These are phyloP conservation scores for Neurospora tetrasperma DNA, from an alignment of 495 filamentous ascomycete genomes.

Conservation along the genomic window DNA sequence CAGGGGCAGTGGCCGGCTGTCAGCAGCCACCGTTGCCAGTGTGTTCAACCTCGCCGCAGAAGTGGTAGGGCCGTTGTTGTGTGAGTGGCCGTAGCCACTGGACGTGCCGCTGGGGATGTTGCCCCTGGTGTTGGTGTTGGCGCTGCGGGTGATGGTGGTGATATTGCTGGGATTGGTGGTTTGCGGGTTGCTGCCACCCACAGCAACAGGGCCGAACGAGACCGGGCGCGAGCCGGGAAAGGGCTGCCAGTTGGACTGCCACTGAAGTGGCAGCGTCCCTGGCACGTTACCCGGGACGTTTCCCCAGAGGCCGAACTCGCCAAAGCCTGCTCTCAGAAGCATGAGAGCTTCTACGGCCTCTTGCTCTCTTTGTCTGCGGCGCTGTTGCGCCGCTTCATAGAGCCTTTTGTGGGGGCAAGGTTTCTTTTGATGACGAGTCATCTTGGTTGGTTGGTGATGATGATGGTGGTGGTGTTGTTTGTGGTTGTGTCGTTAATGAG, in stretches of 20 bases:
- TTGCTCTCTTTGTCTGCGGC: background rate
- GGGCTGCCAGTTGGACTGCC: background rate
- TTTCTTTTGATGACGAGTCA: background rate
- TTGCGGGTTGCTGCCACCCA: background rate
- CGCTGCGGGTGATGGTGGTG: background rate
- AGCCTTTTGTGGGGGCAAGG: background rate
- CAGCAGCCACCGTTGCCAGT: background rate
- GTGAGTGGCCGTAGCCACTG: background rate
- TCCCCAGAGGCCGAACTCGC: background rate
- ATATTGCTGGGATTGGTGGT: background rate
- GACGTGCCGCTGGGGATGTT: background rate
- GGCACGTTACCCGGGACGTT: background rate
- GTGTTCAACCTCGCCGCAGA: background rate
- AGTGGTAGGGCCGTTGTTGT: background rate
- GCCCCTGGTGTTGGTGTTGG: background rate
- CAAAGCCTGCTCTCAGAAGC: background rate
- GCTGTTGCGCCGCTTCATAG: background rate
- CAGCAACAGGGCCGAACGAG: background rate
- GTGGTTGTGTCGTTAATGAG: background rate
- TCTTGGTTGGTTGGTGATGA: background rate
- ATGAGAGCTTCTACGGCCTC: background rate
- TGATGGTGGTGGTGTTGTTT: background rate
- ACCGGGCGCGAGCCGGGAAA: background rate
- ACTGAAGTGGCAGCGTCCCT: background rate
- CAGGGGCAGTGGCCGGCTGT: background rate